Evolutionary conservation across 1,139 yeast species (phyloP), one percentile per base, ranked within the genome.

Genomic region (Candida sojae): DNA sequence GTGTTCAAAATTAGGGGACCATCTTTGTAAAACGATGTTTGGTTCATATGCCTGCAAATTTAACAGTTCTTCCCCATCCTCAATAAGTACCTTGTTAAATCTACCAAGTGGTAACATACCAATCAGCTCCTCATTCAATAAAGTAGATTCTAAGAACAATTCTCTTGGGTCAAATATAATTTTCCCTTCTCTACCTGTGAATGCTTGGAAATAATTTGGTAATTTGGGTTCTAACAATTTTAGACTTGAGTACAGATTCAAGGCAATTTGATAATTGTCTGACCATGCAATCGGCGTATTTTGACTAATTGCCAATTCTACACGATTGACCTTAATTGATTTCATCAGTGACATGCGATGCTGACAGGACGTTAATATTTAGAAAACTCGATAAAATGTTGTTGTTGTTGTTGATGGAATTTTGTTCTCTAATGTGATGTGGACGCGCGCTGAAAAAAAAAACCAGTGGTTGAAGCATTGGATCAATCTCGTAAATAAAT

Each of bases 151-250:
- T 28, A 63, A 60, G 50, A 65, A 75, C 13, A 73, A 44, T 4
- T 67, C 61, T 40, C 60, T 61, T 2, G 71, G 53, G 35, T 70
- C 67, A n/a, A 74, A 57, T 4, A 61, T 51, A 11, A 54, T 53
- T 7, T 39, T 49, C 6, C 49, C 42, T 12, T 49, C 30, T 39
- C 42, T 55, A 6, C 59, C 50, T 32, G 57, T 57, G 29, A 72
- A 56, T 10, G 67, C 56, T 39, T 63, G 65, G 43, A 67, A 71
- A 26, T 72, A 58, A n/a, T 62, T 55, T 1, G 80, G 79, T 6
- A 72, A 60, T 48, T 62, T 66, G 7, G 80, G 79, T 38, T 74
- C 79, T 11, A 75, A 55, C 5, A 74, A 51, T 1, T 70, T 62
- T 33, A 75, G 47, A 39, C 69, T 71, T 13, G 54, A 58, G 5